Evolutionary conservation across 805 yeast genomes (phyloP), one percentile per base, ranked within the genome.

Genomic region (Candida loeiensis): DNA sequence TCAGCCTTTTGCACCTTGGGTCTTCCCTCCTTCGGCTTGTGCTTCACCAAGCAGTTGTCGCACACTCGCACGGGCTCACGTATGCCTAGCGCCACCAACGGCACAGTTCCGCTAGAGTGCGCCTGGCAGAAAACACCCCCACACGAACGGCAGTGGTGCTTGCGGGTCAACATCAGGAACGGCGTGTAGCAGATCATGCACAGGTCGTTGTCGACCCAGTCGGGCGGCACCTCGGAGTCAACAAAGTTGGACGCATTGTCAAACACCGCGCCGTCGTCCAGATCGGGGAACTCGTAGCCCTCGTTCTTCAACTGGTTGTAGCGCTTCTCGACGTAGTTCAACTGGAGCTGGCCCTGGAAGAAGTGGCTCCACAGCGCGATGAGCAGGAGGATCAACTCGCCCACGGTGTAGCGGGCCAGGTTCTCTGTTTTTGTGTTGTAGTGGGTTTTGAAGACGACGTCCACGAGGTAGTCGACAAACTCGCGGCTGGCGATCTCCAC

Each of bases 61-160:
- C 99, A 93, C 0, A 91, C 97, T 40, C 99, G 73, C 1, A 91
- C 98, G 0, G 95, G 87, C 40, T 84, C 87, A 47, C 78, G 77
- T 29, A 93, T 87, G 0, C 99, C 99, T 36, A 87, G 71, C 34
- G 83, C 82, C 0, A 95, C 91, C 41, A 93, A 66, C 7, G 90
- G 81, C 24, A 80, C 68, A 36, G 61, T 69, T 49, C 85, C 78
- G 2, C 82, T 67, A n/a, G 97, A 87, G 61, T 95, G 95, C 4
- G 77, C 74, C 48, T 85, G 90, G 60, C 95, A 82, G 56, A 75
- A 91, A 0, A 88, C 96, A 3, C 97, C 97, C 17, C 99, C 99
- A 64, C 99, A 93, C 38, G 95, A 84, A 39, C 99, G 75, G 61
- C 99, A 93, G 63, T 93, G 99, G 60, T 93, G 99, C 58, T 91